Conservation (phyloP, 2,329 filamentous ascomycete species). For the Fusarium duplospermum region DNA sequence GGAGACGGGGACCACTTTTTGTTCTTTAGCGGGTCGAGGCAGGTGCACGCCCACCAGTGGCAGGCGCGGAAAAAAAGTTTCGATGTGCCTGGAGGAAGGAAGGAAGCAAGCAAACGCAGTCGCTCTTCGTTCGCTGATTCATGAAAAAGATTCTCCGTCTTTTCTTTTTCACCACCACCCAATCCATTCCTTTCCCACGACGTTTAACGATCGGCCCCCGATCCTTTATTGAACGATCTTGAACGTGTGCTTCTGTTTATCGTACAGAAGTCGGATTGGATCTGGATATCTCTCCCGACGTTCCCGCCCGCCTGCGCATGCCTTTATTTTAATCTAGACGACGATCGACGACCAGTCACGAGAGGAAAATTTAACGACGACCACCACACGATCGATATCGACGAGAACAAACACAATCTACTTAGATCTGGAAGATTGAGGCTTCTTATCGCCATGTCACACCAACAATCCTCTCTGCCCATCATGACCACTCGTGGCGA, state of each 20-base stretch:
- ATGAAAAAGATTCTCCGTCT: constrained; percentile 34
- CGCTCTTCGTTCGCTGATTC: constrained; percentile 27
- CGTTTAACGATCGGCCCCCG: background rate
- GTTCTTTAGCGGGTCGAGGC: background rate
- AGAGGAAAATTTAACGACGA: background rate
- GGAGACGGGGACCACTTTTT: constrained; percentile 21
- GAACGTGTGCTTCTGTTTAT: background rate
- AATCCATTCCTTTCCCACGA: constrained; percentile 15
- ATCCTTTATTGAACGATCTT: too few relatives aligned
- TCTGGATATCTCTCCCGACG: background rate
- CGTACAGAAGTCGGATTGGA: constrained; percentile 11
- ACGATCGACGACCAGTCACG: constrained; percentile 9
- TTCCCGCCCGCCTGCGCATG: constrained; percentile 10
- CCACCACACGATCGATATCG: background rate
- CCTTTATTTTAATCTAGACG: background rate
- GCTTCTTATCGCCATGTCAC: constrained; percentile 45
- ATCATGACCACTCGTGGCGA: constrained; percentile 49
- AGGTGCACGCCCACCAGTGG: constrained; percentile 17
- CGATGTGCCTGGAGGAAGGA: constrained; percentile 7
- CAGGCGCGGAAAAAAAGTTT: constrained; percentile 34
- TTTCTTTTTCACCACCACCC: constrained; percentile 6
- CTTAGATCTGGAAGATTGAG: background rate
- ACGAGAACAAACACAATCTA: background rate
- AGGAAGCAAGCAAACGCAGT: constrained; percentile 15
- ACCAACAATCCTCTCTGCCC: constrained; percentile 41